Conservation (phyloP, 768 basidiomycete species). For the Rossbeevera mucosa region DNA sequence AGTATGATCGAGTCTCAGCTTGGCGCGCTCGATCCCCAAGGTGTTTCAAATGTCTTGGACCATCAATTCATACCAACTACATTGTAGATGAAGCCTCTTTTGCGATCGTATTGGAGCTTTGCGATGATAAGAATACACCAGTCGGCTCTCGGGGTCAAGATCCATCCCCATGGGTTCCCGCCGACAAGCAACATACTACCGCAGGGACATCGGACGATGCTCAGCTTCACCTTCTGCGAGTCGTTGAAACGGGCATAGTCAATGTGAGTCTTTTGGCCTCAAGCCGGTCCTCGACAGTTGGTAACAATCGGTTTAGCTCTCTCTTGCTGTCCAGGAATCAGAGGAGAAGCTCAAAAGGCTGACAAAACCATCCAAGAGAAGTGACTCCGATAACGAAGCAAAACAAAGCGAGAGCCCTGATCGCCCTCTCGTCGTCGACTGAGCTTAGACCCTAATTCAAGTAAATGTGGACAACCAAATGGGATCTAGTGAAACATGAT, state of each 20-base stretch:
- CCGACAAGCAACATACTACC: slow-evolving; percentile 65
- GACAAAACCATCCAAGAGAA: slow-evolving; percentile 2
- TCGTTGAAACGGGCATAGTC: slow-evolving; percentile 80
- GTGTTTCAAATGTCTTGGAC: slow-evolving; percentile 30
- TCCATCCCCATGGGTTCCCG: slow-evolving; percentile 78
- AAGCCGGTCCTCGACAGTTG: neutral
- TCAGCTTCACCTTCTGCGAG: slow-evolving; percentile 70
- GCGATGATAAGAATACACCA: slow-evolving; percentile 58
- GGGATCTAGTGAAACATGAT: slow-evolving; percentile 7
- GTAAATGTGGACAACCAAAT: slow-evolving; percentile 7
- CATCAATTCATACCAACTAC: neutral
- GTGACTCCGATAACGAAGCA: slow-evolving; percentile 5
- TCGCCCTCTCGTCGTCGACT: neutral
- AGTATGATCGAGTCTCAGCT: slow-evolving; percentile 73
- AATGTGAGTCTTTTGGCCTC: slow-evolving; percentile 45
- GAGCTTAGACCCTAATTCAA: neutral
- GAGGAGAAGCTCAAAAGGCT: slow-evolving; percentile 51
- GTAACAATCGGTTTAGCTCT: slow-evolving; percentile 43
- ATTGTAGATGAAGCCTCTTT: slow-evolving; percentile 67
- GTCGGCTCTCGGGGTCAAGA: slow-evolving; percentile 43
- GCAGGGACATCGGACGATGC: slow-evolving; percentile 57
- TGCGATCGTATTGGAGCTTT: slow-evolving; percentile 76
- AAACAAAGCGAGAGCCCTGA: slow-evolving; percentile 9
- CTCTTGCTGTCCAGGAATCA: slow-evolving; percentile 77
- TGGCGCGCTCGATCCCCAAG: slow-evolving; percentile 51